Conservation (phyloP, 2,329 filamentous ascomycete species). For the Venturia asperata region DNA sequence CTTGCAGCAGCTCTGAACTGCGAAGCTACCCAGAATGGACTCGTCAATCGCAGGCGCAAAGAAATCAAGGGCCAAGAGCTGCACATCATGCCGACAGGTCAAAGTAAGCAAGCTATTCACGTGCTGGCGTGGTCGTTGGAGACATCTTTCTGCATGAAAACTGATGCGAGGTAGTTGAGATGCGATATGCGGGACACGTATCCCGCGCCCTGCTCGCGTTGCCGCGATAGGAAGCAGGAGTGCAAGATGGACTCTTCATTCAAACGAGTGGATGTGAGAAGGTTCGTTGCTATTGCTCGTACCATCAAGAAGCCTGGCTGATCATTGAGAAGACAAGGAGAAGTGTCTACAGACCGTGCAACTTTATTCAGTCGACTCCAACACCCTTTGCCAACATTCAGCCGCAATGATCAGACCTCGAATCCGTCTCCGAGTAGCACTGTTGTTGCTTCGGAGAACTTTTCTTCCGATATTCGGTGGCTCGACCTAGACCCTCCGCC, state of each 20-base stretch:
- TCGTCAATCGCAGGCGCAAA: not conserved
- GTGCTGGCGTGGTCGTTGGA: not conserved
- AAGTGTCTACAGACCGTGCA: not conserved
- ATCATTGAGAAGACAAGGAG: not conserved
- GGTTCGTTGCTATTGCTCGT: slow-evolving; percentile 7
- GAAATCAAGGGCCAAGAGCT: slow-evolving; percentile 16
- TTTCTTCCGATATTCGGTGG: not conserved
- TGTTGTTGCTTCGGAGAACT: not conserved
- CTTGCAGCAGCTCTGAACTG: not conserved
- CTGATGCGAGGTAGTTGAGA: slow-evolving; percentile 18
- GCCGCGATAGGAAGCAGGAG: slow-evolving; percentile 19
- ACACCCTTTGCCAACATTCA: slow-evolving; percentile 1
- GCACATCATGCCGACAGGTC: slow-evolving; percentile 17
- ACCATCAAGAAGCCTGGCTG: not conserved
- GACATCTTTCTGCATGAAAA: too few species aligned
- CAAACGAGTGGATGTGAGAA: slow-evolving; percentile 19
- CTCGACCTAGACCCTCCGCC: not conserved
- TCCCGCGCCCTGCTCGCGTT: slow-evolving; percentile 20
- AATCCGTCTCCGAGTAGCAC: not conserved
- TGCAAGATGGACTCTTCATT: slow-evolving; percentile 21
- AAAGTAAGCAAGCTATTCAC: slow-evolving; percentile 1
- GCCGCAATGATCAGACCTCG: not conserved
- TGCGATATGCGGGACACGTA: slow-evolving; percentile 21
- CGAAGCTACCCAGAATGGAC: not conserved
- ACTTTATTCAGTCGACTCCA: not conserved